Base-by-base conservation (phyloP, 2,329 filamentous ascomycete species). In the Iodosphaeria phyllophila region DNA sequence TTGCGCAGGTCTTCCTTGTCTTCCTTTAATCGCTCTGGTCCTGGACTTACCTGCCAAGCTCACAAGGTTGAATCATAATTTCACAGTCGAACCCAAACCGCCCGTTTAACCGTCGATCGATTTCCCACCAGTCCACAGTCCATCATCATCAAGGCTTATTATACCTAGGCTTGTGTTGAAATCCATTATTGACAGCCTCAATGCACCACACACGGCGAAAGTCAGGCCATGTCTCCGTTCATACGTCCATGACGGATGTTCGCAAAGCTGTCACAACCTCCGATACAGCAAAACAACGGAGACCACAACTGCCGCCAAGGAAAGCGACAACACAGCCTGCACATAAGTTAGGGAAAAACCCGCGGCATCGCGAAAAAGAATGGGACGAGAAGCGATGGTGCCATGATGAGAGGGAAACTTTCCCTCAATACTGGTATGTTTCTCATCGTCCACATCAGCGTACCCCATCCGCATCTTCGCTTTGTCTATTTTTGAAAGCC, bases 391-490 rank as follows among this genome's bases (percentile, higher is more conserved):
- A 54, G 30, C 47, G 46, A 24, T 54, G 52, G 42, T 64, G 52
- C 42, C 58, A 64, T 26, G 59, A 70, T 27, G 65, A 69, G 38
- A 53, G 64, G 28, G 67, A 73, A 39, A 68, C 60, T 44, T 73
- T 74, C 33, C 67, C 67, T 13, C 66, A 72, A 41, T 73, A 57
- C 40, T 74, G 68, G 68, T 74, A 58, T 29, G 64, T 60, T n/a
- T n/a, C n/a, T n/a, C n/a, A n/a, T n/a, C n/a, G n/a, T n/a, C n/a
- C n/a, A n/a, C n/a, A n/a, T n/a, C n/a, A n/a, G n/a, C n/a, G n/a
- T n/a, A n/a, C n/a, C n/a, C n/a, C n/a, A n/a, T n/a, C n/a, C n/a
- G n/a, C n/a, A n/a, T n/a, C n/a, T n/a, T n/a, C n/a, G n/a, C n/a
- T n/a, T n/a, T n/a, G n/a, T n/a, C n/a, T n/a, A n/a, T n/a, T n/a